Evolutionary conservation across 106 monocot genomes (phyloP).

Genomic region (Posidonia australis): DNA sequence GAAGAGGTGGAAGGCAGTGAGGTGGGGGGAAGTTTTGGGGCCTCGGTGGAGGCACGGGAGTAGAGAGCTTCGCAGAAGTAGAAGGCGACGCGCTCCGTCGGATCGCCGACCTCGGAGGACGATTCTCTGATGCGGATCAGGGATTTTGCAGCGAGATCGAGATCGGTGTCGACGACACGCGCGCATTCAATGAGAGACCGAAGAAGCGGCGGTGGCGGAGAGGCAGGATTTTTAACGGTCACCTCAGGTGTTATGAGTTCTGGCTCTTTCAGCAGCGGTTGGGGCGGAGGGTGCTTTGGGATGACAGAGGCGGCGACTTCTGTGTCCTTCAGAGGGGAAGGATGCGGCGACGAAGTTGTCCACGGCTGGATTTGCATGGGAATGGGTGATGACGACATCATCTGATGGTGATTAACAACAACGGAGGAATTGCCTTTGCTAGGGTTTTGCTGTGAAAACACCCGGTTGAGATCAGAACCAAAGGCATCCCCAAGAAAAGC

Average conservation of each 20-base stretch:
- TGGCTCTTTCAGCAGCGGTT: too few species aligned
- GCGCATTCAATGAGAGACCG: slow-evolving; percentile 61
- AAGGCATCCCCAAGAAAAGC: too few species aligned
- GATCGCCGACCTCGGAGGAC: slow-evolving; percentile 58
- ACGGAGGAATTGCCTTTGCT: too few species aligned
- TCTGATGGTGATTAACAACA: background rate
- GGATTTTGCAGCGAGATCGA: slow-evolving; percentile 42
- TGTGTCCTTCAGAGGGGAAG: too few species aligned
- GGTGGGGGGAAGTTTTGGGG: slow-evolving; percentile 1
- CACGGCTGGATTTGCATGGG: slow-evolving; percentile 1
- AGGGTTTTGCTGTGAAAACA: slow-evolving; percentile 10
- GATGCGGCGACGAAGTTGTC: slow-evolving; percentile 1
- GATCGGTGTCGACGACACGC: slow-evolving; percentile 39
- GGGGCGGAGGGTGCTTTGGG: too few species aligned
- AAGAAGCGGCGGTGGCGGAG: slow-evolving; percentile 29
- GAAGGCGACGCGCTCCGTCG: slow-evolving; percentile 71
- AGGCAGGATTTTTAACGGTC: background rate
- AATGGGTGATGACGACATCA: background rate
- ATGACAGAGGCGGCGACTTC: too few species aligned
- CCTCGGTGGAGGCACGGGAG: slow-evolving; percentile 25
- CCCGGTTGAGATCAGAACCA: too few species aligned
- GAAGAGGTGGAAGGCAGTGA: slow-evolving; percentile 1
- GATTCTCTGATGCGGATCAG: slow-evolving; percentile 38
- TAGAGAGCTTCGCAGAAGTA: slow-evolving; percentile 73
- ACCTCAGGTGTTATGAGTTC: too few species aligned